phyloP scores from a whole-genome alignment of 352 stramenopile genomes.

The Globisporangium abappressorium region DNA sequence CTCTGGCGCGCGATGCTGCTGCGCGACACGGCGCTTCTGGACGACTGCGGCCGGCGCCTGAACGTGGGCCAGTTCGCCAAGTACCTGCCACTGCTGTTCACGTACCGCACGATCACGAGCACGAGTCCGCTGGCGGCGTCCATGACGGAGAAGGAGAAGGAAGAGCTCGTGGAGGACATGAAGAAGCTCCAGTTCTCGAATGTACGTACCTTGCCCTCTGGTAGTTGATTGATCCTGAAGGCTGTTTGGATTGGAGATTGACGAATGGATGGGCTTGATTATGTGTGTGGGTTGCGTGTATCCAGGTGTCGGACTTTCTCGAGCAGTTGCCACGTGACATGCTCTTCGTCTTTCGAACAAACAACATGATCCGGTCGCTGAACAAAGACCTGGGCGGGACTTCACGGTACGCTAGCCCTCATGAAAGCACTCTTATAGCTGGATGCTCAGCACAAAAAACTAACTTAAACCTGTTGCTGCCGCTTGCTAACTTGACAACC shows the following conservation, averaged over 20 bases:
- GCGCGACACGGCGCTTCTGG: constrained; percentile 76
- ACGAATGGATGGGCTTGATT: not conserved
- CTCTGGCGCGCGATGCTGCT: constrained; percentile 95
- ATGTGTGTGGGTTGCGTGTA: not conserved
- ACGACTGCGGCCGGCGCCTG: constrained; percentile 50
- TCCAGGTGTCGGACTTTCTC: constrained; percentile 75
- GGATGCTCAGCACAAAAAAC: not conserved
- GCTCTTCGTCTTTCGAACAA: constrained; percentile 89
- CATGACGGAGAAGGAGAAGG: constrained; percentile 69
- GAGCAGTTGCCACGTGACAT: constrained; percentile 87
- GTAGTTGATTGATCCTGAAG: not conserved
- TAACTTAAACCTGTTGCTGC: not conserved
- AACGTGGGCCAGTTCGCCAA: constrained; percentile 60
- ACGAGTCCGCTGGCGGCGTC: constrained; percentile 51
- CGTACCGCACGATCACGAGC: constrained; percentile 74
- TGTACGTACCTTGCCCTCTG: constrained; percentile 25
- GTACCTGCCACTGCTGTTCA: constrained; percentile 85
- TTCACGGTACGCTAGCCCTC: constrained; percentile 35
- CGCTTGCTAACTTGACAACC: not conserved
- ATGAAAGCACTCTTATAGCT: not conserved
- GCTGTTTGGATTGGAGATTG: not conserved
- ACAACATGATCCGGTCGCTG: constrained; percentile 88
- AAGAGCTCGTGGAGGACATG: constrained; percentile 55
- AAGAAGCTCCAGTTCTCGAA: constrained; percentile 63
- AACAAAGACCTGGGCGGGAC: constrained; percentile 88